Conservation (phyloP, 345 rosid species). For the Mangifera indica region DNA sequence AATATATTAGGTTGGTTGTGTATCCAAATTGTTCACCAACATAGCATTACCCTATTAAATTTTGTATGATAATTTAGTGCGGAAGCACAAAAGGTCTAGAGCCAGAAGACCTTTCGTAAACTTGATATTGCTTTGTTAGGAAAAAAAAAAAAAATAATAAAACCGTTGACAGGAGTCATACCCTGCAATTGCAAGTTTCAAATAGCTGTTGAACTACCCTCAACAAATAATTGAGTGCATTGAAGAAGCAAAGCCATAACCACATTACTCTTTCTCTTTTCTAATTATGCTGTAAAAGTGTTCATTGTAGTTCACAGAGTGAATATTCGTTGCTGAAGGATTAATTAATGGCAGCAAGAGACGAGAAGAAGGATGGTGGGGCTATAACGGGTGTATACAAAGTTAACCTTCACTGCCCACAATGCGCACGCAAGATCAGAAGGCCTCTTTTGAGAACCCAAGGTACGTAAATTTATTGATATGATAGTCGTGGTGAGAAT, state of each 20-base stretch:
- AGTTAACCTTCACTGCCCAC: conserved; percentile 77
- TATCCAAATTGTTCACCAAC: no score
- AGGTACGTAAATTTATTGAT: conserved; percentile 36
- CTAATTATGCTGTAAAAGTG: neutral
- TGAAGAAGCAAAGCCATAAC: neutral
- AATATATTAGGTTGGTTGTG: no score
- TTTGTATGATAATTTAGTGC: no score
- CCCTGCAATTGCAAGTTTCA: conserved; percentile 21
- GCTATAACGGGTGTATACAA: conserved; percentile 61
- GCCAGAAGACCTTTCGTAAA: no score
- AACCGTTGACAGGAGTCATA: no score
- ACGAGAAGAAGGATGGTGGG: conserved; percentile 37
- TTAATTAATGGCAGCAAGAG: conserved; percentile 33
- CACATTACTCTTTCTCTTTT: neutral
- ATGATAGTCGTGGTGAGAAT: no score
- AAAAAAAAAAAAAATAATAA: no score
- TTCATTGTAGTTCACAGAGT: neutral
- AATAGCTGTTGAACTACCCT: conserved; percentile 36
- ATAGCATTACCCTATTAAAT: no score
- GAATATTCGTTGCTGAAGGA: neutral
- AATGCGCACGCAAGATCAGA: conserved; percentile 65
- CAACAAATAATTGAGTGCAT: conserved; percentile 19
- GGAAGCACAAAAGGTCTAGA: no score
- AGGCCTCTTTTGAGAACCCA: conserved; percentile 57
- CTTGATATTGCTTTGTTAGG: no score